These are phyloP conservation scores for Colletotrichum camelliae DNA, from an alignment of 2,329 filamentous ascomycete genomes.

Conservation along the genomic window DNA sequence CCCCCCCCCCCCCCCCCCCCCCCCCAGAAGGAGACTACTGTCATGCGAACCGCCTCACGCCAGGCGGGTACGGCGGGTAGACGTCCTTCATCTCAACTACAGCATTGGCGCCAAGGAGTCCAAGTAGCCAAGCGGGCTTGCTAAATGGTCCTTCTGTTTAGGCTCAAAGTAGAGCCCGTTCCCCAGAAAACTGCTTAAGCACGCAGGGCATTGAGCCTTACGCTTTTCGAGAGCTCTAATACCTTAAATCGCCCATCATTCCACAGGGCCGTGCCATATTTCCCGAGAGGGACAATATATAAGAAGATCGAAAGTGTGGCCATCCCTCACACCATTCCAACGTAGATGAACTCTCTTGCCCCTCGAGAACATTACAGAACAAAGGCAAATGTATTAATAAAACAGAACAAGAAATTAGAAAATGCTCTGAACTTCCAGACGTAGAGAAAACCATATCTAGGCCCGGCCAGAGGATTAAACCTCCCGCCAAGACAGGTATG, in stretches of 20 bases:
- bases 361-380: background rate
- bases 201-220: background rate
- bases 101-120: slow-evolving; percentile 4
- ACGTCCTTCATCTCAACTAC: background rate
- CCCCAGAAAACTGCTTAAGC: background rate
- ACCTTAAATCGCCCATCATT: background rate
- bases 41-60: background rate
- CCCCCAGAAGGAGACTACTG: background rate
- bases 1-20: background rate
- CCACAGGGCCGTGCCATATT: background rate
- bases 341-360: background rate
- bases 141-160: background rate
- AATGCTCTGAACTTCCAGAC: background rate
- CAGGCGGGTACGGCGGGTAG: background rate
- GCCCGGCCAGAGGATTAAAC: background rate
- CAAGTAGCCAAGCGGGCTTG: background rate
- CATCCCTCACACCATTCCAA: background rate
- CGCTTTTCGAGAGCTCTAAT: background rate
- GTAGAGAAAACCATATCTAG: background rate
- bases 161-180: background rate
- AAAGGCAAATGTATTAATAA: background rate
- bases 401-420: background rate
- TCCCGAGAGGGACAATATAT: background rate
- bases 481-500: background rate
- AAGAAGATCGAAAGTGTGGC: background rate